phyloP scores from a whole-genome alignment of 192 early-diverging fungal species.

The Rhizophagus sp. region DNA sequence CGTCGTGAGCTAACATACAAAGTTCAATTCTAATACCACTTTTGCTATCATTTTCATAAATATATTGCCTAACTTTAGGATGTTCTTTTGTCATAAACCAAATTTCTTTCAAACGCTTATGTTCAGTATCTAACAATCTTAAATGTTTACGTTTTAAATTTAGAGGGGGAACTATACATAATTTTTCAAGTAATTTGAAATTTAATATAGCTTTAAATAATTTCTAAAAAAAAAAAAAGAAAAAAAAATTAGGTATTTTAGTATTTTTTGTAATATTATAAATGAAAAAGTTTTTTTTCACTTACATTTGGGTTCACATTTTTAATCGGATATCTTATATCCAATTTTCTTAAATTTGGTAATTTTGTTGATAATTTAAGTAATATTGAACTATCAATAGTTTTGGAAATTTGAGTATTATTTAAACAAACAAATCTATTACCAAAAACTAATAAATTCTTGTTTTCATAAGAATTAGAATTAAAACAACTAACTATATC shows the following conservation, averaged over 20 bases:
- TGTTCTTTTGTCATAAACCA: constrained; percentile 3
- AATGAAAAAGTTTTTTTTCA: neutral
- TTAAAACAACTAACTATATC: neutral
- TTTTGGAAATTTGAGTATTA: neutral
- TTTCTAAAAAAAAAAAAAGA: neutral
- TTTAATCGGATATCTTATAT: constrained; percentile 6
- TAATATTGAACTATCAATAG: neutral
- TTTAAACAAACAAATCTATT: neutral
- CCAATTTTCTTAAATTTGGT: constrained; percentile 8
- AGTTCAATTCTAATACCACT: neutral
- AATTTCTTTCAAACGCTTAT: neutral
- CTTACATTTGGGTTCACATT: neutral
- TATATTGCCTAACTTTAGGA: neutral
- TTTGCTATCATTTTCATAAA: neutral
- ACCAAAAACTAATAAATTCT: neutral
- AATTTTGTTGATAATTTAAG: neutral
- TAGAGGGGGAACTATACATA: neutral
- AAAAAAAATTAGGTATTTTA: constrained; percentile 1
- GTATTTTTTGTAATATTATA: too few relatives aligned
- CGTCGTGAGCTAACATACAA: neutral
- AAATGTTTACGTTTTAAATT: constrained; percentile 7
- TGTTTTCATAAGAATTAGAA: neutral
- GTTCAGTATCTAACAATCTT: neutral
- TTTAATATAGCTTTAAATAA: neutral
- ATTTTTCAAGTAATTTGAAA: neutral